Conservation (phyloP, 805 yeast genomes). For the Ogataea pini region DNA sequence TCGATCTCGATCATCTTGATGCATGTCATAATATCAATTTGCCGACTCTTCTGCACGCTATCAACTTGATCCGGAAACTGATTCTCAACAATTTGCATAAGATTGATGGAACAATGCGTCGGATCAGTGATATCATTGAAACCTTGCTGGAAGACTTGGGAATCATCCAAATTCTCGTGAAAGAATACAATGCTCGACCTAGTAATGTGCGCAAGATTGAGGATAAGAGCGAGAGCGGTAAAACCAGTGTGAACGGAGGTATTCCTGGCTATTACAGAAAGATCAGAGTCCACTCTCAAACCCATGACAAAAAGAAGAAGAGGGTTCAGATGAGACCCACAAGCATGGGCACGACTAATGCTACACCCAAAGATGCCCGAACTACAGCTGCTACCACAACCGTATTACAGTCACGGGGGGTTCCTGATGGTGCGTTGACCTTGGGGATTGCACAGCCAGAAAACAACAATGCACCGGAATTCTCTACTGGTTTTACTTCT, state of each 20-base stretch:
- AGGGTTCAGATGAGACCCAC: background rate
- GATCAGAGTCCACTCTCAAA: conserved; percentile 18
- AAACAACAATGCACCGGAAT: background rate
- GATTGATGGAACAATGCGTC: conserved; percentile 44
- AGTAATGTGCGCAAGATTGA: conserved; percentile 35
- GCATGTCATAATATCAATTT: conserved; percentile 31
- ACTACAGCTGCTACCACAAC: too few species aligned
- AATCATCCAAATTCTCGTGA: conserved; percentile 33
- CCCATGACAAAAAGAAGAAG: conserved; percentile 4
- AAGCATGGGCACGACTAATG: background rate
- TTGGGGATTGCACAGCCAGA: too few species aligned
- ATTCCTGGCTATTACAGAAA: conserved; percentile 35
- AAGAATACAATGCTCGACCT: conserved; percentile 31
- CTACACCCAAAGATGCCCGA: background rate
- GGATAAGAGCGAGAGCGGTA: conserved; percentile 31
- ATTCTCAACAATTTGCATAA: conserved; percentile 34
- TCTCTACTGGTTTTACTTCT: background rate
- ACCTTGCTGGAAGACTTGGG: conserved; percentile 45
- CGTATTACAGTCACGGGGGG: background rate
- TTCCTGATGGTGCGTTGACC: background rate
- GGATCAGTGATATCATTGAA: conserved; percentile 44
- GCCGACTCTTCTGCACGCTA: conserved; percentile 31
- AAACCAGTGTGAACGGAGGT: conserved; percentile 35
- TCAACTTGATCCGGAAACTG: conserved; percentile 36
- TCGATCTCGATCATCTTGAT: conserved; percentile 34